Evolutionary conservation across 176 grass and related monocot genomes (phyloP), one percentile per base, ranked within the genome.

Genomic region (Avena eriantha): DNA sequence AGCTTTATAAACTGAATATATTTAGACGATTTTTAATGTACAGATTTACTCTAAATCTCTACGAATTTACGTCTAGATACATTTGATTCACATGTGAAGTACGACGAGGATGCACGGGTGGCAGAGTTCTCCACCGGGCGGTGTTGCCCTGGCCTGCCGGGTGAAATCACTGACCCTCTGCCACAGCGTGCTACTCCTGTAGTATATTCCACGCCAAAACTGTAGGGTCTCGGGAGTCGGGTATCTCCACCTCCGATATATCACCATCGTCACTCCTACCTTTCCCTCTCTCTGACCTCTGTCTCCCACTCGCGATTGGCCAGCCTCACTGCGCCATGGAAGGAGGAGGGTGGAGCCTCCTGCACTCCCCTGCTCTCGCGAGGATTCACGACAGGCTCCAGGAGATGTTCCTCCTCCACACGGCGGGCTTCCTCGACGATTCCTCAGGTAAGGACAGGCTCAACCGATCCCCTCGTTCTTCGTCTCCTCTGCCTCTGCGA

Each of bases 141-240:
- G 53, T 19, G 16, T 19, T 55, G 53, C 5, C 53, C 53, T 55
- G 53, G 49, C 49, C 49, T 51, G 56, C 15, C 19, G 4, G 83
- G 60, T 68, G 47, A 29, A 43, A 39, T 17, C 51, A 3, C 8
- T 18, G 73, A 86, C 54, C 36, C 65, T 69, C 63, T 23, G 19
- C 17, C 47, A 70, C 31, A 5, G 48, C 19, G 23, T 61, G 51
- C 7, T 22, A 54, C 46, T 47, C 9, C 46, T 49, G 1, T 29
- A 22, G 1, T 29, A 22, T 7, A 41, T 47, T n/a, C 64, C 33
- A 81, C 58, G 82, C 77, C 83, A 90, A 86, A 86, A 22, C 51
- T 3, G 79, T 53, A 83, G 67, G 24, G 56, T 8, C 63, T 67
- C 63, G 61, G 29, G 29, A 33, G 36, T 39, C 36, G 36, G 36